Conservation (phyloP, 768 basidiomycete genomes). For the Termitomyces sp. region DNA sequence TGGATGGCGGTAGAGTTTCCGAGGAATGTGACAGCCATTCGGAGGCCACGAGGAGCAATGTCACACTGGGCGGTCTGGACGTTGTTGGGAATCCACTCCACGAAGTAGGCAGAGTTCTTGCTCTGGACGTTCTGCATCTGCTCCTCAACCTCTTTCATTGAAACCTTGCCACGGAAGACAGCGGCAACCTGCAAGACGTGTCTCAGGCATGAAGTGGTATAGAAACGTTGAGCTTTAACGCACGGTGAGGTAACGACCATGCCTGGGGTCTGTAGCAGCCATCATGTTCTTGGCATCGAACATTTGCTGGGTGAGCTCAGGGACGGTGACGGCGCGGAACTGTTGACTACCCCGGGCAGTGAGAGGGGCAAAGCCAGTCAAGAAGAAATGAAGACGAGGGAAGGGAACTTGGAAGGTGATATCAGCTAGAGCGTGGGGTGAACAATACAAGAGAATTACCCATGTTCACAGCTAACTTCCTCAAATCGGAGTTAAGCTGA, state of each 20-base stretch:
- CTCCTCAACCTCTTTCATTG: slow-evolving; percentile 99
- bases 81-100: slow-evolving; percentile 99
- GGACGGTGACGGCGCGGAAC: slow-evolving; percentile 95
- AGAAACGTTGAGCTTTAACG: slow-evolving; percentile 14
- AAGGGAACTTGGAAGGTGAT: slow-evolving; percentile 66
- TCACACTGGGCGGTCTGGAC: slow-evolving; percentile 97
- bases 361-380: slow-evolving; percentile 93
- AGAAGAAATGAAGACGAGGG: slow-evolving; percentile 99
- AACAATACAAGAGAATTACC: slow-evolving; percentile 39
- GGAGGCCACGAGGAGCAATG: slow-evolving; percentile 90
- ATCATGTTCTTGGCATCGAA: slow-evolving; percentile 99
- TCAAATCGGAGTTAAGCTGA: slow-evolving; percentile 97
- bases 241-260: slow-evolving; percentile 96
- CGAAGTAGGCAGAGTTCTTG: slow-evolving; percentile 98
- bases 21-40: slow-evolving; percentile 97
- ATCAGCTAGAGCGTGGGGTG: not conserved
- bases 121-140: slow-evolving; percentile 97
- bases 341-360: slow-evolving; percentile 92
- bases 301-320: slow-evolving; percentile 98
- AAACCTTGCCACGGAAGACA: slow-evolving; percentile 98
- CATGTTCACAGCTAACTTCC: slow-evolving; percentile 99
- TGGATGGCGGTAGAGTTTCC: slow-evolving; percentile 98
- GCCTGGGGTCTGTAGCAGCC: slow-evolving; percentile 95
- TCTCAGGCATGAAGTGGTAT: not conserved
- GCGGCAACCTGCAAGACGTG: slow-evolving; percentile 61